Conservation (phyloP, 2,329 filamentous ascomycete genomes). For the Apiospora phragmitis region DNA sequence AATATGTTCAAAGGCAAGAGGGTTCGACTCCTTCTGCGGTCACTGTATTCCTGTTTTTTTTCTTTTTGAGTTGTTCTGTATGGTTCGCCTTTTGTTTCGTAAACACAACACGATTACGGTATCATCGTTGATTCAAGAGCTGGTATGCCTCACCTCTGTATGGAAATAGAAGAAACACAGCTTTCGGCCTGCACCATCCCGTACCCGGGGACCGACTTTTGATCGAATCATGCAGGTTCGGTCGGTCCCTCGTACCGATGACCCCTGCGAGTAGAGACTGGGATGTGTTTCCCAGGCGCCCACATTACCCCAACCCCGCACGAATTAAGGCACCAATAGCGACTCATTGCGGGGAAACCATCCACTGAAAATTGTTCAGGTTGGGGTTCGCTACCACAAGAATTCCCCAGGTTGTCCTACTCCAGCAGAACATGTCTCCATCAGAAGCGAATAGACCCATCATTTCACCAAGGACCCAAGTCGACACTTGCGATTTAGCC, state of each 20-base stretch:
- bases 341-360: background rate
- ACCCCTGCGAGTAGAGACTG: background rate
- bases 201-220: background rate
- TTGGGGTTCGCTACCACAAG: background rate
- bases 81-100: too few relatives aligned
- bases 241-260: background rate
- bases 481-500: slow-evolving; percentile 8
- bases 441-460: background rate
- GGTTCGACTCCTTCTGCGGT: background rate
- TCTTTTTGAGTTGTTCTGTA: too few relatives aligned
- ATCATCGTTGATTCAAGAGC: background rate
- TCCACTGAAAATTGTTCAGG: background rate
- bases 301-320: slow-evolving; percentile 3
- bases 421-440: background rate
- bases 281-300: background rate
- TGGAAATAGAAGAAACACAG: background rate
- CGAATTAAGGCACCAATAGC: slow-evolving; percentile 5
- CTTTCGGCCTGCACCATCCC: background rate
- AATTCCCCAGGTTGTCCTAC: background rate
- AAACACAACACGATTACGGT: too few relatives aligned
- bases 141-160: background rate
- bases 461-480: background rate
- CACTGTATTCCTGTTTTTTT: too few relatives aligned
- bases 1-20: background rate
- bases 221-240: background rate